A percentile compares a stretch with the other conserved stretches of the same genome.
Evolutionary conservation across 129 eudicot genomes (phyloP).

Genomic region (Flaveria robusta): DNA sequence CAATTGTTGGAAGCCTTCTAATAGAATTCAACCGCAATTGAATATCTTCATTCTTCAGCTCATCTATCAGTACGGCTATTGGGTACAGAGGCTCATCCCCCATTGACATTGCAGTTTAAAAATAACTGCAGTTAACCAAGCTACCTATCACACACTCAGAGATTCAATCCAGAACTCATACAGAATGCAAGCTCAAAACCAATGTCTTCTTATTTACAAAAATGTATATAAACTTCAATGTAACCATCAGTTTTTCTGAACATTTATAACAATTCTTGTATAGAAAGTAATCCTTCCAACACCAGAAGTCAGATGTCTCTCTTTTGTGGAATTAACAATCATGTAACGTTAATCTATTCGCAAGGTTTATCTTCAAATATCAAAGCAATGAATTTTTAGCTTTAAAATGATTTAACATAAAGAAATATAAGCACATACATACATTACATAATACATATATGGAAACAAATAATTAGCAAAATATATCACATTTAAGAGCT

Average conservation of each 20-base stretch:
- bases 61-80: slow-evolving; percentile 85
- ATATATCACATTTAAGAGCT: background rate
- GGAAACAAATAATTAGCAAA: background rate
- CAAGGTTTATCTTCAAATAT: slow-evolving; percentile 7
- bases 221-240: background rate
- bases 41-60: slow-evolving; percentile 88
- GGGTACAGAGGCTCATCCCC: slow-evolving; percentile 87
- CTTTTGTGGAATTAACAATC: background rate
- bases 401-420: background rate
- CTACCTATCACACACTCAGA: slow-evolving; percentile 21
- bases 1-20: slow-evolving; percentile 75
- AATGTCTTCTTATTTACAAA: background rate
- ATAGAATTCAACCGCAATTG: slow-evolving; percentile 84
- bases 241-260: background rate
- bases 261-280: background rate
- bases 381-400: slow-evolving; percentile 16
- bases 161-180: slow-evolving; percentile 1
- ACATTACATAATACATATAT: background rate
- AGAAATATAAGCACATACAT: background rate
- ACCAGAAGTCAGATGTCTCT: background rate
- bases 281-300: background rate
- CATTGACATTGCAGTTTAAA: slow-evolving; percentile 61
- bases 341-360: background rate
- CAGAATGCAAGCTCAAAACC: background rate
- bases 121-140: slow-evolving; percentile 23